phyloP scores from a whole-genome alignment of 257 asterid species.

The Penstemon eatonii region DNA sequence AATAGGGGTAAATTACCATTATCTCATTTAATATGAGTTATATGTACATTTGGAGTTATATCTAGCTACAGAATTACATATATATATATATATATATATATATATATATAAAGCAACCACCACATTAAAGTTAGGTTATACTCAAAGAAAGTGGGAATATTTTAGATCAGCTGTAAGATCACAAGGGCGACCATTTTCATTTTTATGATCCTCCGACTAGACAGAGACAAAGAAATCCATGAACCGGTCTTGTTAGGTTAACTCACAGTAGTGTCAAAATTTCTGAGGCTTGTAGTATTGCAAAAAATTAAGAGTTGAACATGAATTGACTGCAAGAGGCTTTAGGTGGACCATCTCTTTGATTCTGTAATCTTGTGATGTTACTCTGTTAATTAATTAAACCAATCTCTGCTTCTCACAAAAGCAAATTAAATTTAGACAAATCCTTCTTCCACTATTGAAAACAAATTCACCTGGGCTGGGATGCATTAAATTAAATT shows the following conservation, averaged over 20 bases:
- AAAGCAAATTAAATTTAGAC: conserved; percentile 26
- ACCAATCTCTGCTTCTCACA: conserved; percentile 33
- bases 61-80: too few relatives aligned
- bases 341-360: conserved; percentile 51
- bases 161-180: too few relatives aligned
- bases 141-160: too few relatives aligned
- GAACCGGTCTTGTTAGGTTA: not conserved
- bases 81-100: too few relatives aligned
- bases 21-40: too few relatives aligned
- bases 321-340: conserved; percentile 36
- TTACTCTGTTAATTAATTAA: conserved; percentile 28
- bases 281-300: not conserved
- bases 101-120: too few relatives aligned
- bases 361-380: conserved; percentile 66
- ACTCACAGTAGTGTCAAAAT: conserved; percentile 9
- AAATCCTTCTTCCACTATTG: not conserved
- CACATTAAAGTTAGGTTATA: too few relatives aligned
- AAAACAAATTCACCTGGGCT: not conserved
- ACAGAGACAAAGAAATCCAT: conserved; percentile 16
- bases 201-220: not conserved
- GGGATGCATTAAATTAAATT: not conserved
- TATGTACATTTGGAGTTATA: too few relatives aligned
- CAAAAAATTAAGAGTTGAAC: not conserved
- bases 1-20: too few relatives aligned
- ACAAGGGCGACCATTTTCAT: not conserved